phyloP scores from a whole-genome alignment of 1,284 basidiomycete species.

The Inonotus obliquus region DNA sequence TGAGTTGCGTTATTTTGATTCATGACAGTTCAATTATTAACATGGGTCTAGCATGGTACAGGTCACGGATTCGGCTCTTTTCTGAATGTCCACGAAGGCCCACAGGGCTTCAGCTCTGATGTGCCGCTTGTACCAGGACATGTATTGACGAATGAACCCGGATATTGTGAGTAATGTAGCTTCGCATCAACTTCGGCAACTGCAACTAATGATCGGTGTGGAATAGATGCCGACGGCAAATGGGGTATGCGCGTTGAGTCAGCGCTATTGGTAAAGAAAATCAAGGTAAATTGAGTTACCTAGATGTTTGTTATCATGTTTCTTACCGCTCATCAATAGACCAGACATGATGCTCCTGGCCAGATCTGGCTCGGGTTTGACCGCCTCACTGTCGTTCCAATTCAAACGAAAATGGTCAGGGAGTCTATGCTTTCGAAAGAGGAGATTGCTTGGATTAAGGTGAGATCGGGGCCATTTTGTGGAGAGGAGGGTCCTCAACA shows the following conservation, averaged over 20 bases:
- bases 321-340: conserved; percentile 35
- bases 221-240: conserved; percentile 69
- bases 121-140: conserved; percentile 76
- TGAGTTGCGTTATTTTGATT: conserved; percentile 32
- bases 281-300: conserved; percentile 49
- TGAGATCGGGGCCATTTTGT: conserved; percentile 26
- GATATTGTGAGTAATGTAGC: conserved; percentile 58
- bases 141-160: conserved; percentile 86
- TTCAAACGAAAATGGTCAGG: conserved; percentile 89
- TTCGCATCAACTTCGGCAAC: conserved; percentile 3
- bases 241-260: conserved; percentile 93
- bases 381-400: conserved; percentile 87
- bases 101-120: conserved; percentile 64
- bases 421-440: conserved; percentile 77
- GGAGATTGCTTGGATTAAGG: conserved; percentile 89
- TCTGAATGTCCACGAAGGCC: conserved; percentile 75
- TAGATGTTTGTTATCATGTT: conserved; percentile 9
- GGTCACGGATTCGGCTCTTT: conserved; percentile 82
- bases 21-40: conserved; percentile 19
- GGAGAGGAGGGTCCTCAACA: not conserved
- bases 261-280: conserved; percentile 64
- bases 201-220: conserved; percentile 20
- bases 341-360: conserved; percentile 67
- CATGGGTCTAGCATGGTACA: conserved; percentile 62
- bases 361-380: conserved; percentile 84